These are phyloP conservation scores for Ceratopteris richardii DNA, from an alignment of 75 land plant genomes.

Conservation along the genomic window DNA sequence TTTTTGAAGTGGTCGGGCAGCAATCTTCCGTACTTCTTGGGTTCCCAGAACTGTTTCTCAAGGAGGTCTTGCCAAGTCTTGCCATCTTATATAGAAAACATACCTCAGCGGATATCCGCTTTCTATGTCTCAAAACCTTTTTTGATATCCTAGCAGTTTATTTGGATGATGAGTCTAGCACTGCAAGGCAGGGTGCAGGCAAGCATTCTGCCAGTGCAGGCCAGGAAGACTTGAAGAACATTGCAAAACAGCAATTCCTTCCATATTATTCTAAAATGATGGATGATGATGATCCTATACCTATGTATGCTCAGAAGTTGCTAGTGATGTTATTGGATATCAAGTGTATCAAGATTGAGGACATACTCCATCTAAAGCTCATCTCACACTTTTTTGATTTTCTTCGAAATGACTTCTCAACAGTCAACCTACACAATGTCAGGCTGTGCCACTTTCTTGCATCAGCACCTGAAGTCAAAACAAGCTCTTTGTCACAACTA, in stretches of 20 bases:
- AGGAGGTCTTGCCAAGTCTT: constrained; percentile 71
- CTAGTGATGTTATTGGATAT: constrained; percentile 90
- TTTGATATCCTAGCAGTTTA: constrained; percentile 70
- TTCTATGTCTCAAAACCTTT: constrained; percentile 80
- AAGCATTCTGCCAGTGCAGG: constrained; percentile 1
- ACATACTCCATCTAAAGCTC: constrained; percentile 72
- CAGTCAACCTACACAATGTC: constrained; percentile 82
- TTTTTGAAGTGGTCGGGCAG: constrained; percentile 74
- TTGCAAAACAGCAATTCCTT: constrained; percentile 62
- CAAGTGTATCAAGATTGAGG: constrained; percentile 65
- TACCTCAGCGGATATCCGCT: constrained; percentile 90
- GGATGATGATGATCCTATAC: constrained; percentile 99
- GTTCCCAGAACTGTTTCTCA: constrained; percentile 41
- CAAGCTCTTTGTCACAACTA: constrained; percentile 62
- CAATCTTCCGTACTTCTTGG: constrained; percentile 50
- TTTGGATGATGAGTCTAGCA: constrained; percentile 42
- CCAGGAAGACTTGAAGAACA: constrained; percentile 45
- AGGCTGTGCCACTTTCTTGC: constrained; percentile 81
- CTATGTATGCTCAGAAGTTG: constrained; percentile 98
- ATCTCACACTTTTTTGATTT: constrained; percentile 89
- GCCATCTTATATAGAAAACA: constrained; percentile 76
- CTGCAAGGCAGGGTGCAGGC: constrained; percentile 3
- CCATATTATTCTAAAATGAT: constrained; percentile 78
- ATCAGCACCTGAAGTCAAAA: constrained; percentile 81
- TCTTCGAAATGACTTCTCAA: constrained; percentile 73